Conservation (phyloP, 257 asterid species). For the Salvia rosmarinus region DNA sequence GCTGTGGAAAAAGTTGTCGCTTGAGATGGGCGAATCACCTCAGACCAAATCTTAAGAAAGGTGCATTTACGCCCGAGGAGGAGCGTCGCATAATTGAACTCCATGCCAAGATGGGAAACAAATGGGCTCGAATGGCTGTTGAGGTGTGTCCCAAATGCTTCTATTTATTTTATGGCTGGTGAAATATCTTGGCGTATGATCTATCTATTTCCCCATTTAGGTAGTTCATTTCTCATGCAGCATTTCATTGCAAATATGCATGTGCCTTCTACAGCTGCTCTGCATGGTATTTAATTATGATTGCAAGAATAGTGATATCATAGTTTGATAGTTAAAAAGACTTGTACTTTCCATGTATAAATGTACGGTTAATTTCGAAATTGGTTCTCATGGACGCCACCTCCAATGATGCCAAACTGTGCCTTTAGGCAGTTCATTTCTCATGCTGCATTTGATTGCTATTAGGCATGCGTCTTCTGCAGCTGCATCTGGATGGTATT, state of each 20-base stretch:
- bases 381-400: neutral
- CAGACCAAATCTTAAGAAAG: slow-evolving; percentile 65
- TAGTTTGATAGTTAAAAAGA: neutral
- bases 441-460: too few species aligned
- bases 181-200: neutral
- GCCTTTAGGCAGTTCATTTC: neutral
- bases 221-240: slow-evolving; percentile 7
- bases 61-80: slow-evolving; percentile 58
- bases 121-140: slow-evolving; percentile 68
- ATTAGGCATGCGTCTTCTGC: neutral
- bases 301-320: neutral
- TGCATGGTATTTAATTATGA: slow-evolving; percentile 13
- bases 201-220: slow-evolving; percentile 4
- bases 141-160: slow-evolving; percentile 47
- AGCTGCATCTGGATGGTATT: neutral
- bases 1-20: slow-evolving; percentile 78
- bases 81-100: slow-evolving; percentile 58
- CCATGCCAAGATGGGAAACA: slow-evolving; percentile 67
- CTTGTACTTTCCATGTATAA: neutral
- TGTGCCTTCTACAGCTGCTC: neutral
- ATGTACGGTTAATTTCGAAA: slow-evolving; percentile 3
- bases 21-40: slow-evolving; percentile 77
- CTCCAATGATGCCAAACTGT: neutral
- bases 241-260: slow-evolving; percentile 16
- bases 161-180: slow-evolving; percentile 20